A percentile compares a stretch with the other conserved stretches of the same genome.
These are phyloP conservation scores for Orbilia quercus DNA, from an alignment of 2,329 filamentous ascomycete species.

Conservation along the genomic window DNA sequence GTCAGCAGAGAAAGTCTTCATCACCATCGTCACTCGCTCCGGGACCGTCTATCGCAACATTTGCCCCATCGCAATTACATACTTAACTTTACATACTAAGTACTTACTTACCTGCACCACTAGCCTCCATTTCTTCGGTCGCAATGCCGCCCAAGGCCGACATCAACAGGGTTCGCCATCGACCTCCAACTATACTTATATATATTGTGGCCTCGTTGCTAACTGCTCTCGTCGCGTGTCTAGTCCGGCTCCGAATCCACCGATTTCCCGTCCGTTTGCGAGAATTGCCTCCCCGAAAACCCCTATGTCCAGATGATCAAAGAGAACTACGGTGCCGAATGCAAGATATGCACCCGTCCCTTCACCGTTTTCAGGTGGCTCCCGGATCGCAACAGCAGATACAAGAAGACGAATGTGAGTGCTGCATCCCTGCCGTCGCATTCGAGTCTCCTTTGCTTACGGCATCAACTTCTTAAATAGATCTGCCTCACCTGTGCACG, in stretches of 20 bases:
- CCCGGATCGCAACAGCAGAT: constrained; percentile 86
- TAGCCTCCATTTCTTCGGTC: too few relatives aligned
- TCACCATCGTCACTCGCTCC: constrained; percentile 14
- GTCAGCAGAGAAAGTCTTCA: constrained; percentile 5
- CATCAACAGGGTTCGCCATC: constrained; percentile 57
- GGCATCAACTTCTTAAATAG: constrained; percentile 9
- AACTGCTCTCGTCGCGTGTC: constrained; percentile 66
- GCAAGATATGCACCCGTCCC: constrained; percentile 83
- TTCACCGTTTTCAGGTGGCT: constrained; percentile 98
- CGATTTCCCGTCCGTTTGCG: constrained; percentile 86
- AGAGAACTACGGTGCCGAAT: constrained; percentile 78
- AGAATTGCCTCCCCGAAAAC: constrained; percentile 94
- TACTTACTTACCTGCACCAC: too few relatives aligned
- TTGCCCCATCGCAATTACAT: constrained; percentile 25
- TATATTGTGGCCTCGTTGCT: constrained; percentile 64
- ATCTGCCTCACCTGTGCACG: constrained; percentile 91
- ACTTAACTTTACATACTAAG: constrained; percentile 11
- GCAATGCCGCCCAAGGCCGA: constrained; percentile 59
- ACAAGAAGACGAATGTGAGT: constrained; percentile 80
- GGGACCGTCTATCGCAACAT: too few relatives aligned
- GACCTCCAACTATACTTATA: constrained; percentile 76
- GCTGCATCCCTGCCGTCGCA: background rate
- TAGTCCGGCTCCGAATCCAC: constrained; percentile 95
- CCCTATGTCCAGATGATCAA: constrained; percentile 99
- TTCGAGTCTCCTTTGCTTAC: background rate